Percentiles rank a stretch among this genome's conserved stretches.
phyloP scores from a whole-genome alignment of 176 grass and related monocot species.

The Alloteropsis semialata region DNA sequence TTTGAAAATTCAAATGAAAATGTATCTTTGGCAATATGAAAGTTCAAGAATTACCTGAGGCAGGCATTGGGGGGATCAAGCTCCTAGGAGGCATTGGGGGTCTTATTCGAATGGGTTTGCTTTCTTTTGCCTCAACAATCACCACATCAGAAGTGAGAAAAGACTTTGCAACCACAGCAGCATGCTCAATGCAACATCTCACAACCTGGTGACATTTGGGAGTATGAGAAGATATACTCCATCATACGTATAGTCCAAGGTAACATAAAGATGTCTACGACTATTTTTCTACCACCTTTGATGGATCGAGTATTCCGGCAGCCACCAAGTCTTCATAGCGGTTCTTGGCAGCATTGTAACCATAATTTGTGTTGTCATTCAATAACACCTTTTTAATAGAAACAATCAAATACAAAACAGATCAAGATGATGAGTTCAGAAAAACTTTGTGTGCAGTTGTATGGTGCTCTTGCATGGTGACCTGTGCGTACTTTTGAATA shows the following conservation, averaged over 20 bases:
- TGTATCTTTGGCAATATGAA: neutral
- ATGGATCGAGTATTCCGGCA: conserved; percentile 84
- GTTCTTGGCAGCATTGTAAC: conserved; percentile 90
- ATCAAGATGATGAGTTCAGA: neutral
- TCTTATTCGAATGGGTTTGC: conserved; percentile 50
- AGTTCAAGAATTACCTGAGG: conserved; percentile 35
- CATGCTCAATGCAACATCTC: conserved; percentile 88
- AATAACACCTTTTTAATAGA: conserved; percentile 57
- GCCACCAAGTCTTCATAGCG: conserved; percentile 75
- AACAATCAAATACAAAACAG: conserved; percentile 13
- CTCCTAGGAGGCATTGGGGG: conserved; percentile 52
- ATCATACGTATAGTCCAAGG: neutral
- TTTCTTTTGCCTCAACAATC: conserved; percentile 69
- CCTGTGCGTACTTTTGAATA: neutral
- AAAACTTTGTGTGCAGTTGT: neutral
- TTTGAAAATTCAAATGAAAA: conserved; percentile 3
- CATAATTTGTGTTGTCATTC: conserved; percentile 57
- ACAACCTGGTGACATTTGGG: conserved; percentile 55
- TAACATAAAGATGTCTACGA: neutral
- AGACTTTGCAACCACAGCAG: conserved; percentile 80
- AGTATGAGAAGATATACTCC: neutral
- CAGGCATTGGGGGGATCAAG: conserved; percentile 53
- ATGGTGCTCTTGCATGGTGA: neutral
- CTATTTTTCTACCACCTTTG: conserved; percentile 59
- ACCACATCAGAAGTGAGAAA: conserved; percentile 88